A percentile compares a stretch with the other conserved stretches of the same genome.
phyloP scores from a whole-genome alignment of 2,329 filamentous ascomycete species.

The Ramularia endophylla region DNA sequence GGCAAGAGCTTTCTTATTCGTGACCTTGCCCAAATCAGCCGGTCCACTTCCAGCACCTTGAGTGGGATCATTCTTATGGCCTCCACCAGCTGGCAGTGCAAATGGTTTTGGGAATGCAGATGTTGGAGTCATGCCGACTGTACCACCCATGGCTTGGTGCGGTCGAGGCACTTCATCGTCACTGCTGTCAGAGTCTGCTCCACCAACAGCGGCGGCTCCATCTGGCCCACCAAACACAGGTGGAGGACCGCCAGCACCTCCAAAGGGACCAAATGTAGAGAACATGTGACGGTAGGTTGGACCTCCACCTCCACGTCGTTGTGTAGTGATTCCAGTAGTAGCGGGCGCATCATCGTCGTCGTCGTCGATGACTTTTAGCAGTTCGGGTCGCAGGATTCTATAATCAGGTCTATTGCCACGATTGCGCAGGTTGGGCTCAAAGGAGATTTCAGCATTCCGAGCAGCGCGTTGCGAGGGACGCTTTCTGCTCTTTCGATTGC shows the following conservation, averaged over 20 bases:
- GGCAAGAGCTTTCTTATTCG: constrained; percentile 83
- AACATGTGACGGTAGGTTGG: constrained; percentile 72
- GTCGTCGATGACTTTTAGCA: constrained; percentile 66
- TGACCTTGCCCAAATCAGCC: constrained; percentile 81
- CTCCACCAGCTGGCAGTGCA: constrained; percentile 47
- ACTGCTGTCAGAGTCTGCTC: constrained; percentile 90
- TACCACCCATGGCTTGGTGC: constrained; percentile 54
- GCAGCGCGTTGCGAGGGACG: constrained; percentile 18
- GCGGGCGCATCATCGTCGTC: constrained; percentile 64
- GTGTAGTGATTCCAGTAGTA: constrained; percentile 55
- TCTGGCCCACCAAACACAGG: constrained; percentile 69
- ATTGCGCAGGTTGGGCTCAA: constrained; percentile 50
- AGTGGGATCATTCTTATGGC: constrained; percentile 52
- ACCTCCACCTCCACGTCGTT: constrained; percentile 54
- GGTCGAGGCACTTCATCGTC: constrained; percentile 70
- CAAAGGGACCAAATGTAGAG: constrained; percentile 88
- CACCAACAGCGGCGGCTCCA: constrained; percentile 67
- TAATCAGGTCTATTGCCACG: constrained; percentile 75
- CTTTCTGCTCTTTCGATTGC: constrained; percentile 36
- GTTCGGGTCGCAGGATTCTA: constrained; percentile 71
- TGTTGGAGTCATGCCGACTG: constrained; percentile 59
- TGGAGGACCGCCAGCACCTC: constrained; percentile 68
- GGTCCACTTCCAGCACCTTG: constrained; percentile 57
- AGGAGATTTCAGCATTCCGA: constrained; percentile 27
- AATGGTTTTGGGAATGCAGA: constrained; percentile 44